phyloP scores from a whole-genome alignment of 176 grass and related monocot species.

The Avena eriantha region DNA sequence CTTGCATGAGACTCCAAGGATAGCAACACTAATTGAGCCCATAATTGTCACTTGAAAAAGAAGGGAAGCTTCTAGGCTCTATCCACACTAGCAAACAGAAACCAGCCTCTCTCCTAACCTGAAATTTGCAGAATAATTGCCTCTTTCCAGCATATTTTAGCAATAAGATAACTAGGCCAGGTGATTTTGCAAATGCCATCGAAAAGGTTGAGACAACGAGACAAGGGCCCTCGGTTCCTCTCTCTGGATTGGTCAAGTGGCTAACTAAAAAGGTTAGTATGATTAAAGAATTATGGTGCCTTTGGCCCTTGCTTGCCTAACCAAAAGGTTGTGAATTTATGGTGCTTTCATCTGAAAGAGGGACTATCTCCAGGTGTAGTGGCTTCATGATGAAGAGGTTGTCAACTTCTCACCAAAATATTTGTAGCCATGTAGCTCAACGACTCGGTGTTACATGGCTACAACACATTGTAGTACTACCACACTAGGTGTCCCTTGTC shows the following conservation, averaged over 20 bases:
- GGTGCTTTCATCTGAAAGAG: slow-evolving; percentile 26
- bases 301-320: too few relatives aligned
- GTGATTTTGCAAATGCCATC: background rate
- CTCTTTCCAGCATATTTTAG: background rate
- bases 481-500: too few relatives aligned
- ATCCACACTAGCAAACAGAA: slow-evolving; percentile 12
- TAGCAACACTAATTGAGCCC: background rate
- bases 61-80: slow-evolving; percentile 1
- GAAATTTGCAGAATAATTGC: slow-evolving; percentile 2
- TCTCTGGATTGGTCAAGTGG: background rate
- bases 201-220: background rate
- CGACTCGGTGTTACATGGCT: too few relatives aligned
- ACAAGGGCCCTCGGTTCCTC: background rate
- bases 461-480: too few relatives aligned
- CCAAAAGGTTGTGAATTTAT: background rate
- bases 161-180: too few relatives aligned
- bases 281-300: too few relatives aligned
- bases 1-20: too few relatives aligned
- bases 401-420: slow-evolving; percentile 33
- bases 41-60: background rate
- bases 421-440: too few relatives aligned
- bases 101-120: background rate
- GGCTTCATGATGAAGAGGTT: slow-evolving; percentile 25
- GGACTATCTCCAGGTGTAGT: slow-evolving; percentile 29
- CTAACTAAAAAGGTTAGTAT: background rate